These are phyloP conservation scores for Friedmanniomyces simplex DNA, from an alignment of 495 filamentous ascomycete genomes.

Conservation along the genomic window DNA sequence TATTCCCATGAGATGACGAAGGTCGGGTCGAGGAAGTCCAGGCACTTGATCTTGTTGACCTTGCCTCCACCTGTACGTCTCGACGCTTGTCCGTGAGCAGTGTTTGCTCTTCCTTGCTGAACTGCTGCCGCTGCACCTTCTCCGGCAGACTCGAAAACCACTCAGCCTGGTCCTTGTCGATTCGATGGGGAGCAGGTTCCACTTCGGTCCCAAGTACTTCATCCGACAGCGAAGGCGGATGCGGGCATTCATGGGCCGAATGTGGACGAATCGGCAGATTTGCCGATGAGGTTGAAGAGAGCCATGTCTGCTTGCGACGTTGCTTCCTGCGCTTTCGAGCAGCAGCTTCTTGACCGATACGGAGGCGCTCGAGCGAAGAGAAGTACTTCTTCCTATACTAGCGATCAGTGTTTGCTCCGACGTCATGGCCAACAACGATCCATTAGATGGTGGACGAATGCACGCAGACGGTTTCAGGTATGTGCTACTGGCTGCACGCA, in stretches of 20 bases:
- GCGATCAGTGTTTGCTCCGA: background rate
- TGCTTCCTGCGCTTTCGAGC: conserved; percentile 1
- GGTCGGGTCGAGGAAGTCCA: too few relatives aligned
- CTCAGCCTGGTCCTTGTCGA: conserved; percentile 38
- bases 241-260: background rate
- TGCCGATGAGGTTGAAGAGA: background rate
- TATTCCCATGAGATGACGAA: too few relatives aligned
- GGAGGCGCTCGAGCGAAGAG: conserved; percentile 10
- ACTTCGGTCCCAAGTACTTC: background rate
- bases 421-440: background rate
- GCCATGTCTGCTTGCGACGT: conserved; percentile 6
- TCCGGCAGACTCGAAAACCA: conserved; percentile 63
- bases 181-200: background rate
- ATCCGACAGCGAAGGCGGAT: background rate
- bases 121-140: conserved; percentile 59
- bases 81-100: background rate
- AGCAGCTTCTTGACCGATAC: conserved; percentile 13
- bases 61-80: background rate
- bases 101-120: conserved; percentile 44
- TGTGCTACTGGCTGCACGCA: background rate
- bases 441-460: background rate
- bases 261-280: background rate
- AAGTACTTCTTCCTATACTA: conserved; percentile 16
- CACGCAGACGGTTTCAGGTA: background rate
- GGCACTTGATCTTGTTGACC: background rate